Evolutionary conservation across 345 rosid species (phyloP).

Genomic region (Carallia brachiata): DNA sequence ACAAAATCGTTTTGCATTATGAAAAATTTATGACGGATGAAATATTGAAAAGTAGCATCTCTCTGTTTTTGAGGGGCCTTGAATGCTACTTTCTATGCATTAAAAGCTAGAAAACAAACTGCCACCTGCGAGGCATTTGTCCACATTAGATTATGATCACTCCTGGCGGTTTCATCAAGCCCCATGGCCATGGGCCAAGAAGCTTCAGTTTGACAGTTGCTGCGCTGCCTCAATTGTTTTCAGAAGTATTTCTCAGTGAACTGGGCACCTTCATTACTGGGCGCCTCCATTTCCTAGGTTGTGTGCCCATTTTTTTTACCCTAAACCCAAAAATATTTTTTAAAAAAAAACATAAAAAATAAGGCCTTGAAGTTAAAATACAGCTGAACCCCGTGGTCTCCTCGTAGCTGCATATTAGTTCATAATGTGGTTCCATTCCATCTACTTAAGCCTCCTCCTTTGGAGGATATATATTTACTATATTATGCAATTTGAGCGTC

Average conservation of each 20-base stretch:
- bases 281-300: background rate
- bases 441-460: no score
- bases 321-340: no score
- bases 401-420: no score
- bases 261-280: background rate
- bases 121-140: constrained; percentile 36
- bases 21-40: background rate
- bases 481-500: no score
- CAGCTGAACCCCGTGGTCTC: no score
- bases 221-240: constrained; percentile 7
- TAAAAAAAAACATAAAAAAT: no score
- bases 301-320: no score
- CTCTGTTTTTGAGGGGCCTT: constrained; percentile 39
- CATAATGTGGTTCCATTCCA: no score
- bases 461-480: no score
- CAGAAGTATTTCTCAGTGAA: background rate
- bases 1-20: background rate
- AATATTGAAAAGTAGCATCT: background rate
- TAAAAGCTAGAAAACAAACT: constrained; percentile 22
- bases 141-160: constrained; percentile 16
- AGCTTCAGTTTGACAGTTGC: constrained; percentile 33
- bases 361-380: no score
- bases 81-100: constrained; percentile 29
- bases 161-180: background rate
- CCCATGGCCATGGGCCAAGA: constrained; percentile 23